These are phyloP conservation scores for Neophaeococcomyces mojaviensis DNA, from an alignment of 2,329 filamentous ascomycete species.

Conservation along the genomic window DNA sequence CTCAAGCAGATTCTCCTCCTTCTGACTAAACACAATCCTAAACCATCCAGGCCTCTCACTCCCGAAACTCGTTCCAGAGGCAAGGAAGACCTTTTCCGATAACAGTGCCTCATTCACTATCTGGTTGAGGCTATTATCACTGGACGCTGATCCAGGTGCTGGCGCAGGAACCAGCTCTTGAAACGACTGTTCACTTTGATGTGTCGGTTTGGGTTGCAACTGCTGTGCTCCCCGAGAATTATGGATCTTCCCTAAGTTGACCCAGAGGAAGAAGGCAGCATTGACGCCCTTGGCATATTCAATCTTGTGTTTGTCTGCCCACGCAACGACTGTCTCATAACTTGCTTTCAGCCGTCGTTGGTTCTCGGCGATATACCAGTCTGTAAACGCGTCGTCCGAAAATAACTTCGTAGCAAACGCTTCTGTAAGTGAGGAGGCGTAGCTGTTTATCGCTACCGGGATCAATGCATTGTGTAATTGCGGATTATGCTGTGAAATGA, in stretches of 20 bases:
- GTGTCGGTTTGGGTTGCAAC: too few species aligned
- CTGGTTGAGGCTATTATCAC: too few species aligned
- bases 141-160: neutral
- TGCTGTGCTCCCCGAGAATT: too few species aligned
- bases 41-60: slow-evolving; percentile 38
- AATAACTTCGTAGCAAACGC: slow-evolving; percentile 34
- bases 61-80: slow-evolving; percentile 29
- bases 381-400: slow-evolving; percentile 38
- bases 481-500: slow-evolving; percentile 43
- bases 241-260: slow-evolving; percentile 39
- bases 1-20: slow-evolving; percentile 29
- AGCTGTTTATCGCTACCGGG: slow-evolving; percentile 40
- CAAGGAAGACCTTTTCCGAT: slow-evolving; percentile 31
- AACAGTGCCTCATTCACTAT: slow-evolving; percentile 24
- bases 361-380: slow-evolving; percentile 40
- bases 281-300: slow-evolving; percentile 43
- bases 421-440: slow-evolving; percentile 40
- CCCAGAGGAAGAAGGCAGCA: slow-evolving; percentile 52
- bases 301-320: slow-evolving; percentile 37
- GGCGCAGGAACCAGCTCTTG: neutral
- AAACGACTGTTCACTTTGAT: neutral
- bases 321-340: slow-evolving; percentile 33
- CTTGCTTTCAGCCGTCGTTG: slow-evolving; percentile 32
- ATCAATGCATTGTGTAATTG: slow-evolving; percentile 34
- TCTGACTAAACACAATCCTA: slow-evolving; percentile 34